These are phyloP conservation scores for Chlorencoelia australis DNA, from an alignment of 2,329 filamentous ascomycete genomes.

Conservation along the genomic window DNA sequence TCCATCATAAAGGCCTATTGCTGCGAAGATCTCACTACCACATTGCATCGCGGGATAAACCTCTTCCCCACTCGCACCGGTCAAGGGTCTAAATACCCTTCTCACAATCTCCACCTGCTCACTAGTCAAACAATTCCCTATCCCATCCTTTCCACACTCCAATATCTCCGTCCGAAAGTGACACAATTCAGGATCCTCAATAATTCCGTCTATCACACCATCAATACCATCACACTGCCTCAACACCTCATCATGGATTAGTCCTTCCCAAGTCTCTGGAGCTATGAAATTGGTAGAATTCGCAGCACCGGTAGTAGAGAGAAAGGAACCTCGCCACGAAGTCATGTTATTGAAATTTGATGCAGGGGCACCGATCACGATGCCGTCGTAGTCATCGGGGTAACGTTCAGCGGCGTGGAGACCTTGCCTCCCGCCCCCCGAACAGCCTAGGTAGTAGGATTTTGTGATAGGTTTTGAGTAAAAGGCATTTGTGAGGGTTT, in stretches of 20 bases:
- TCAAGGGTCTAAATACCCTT: slow-evolving; percentile 11
- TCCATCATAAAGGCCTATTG: slow-evolving; percentile 28
- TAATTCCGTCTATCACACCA: slow-evolving; percentile 36
- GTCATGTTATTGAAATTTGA: slow-evolving; percentile 19
- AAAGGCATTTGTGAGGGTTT: slow-evolving; percentile 25
- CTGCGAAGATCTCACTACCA: slow-evolving; percentile 33
- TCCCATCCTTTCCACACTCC: not conserved
- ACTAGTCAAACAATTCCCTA: not conserved
- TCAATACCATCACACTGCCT: slow-evolving; percentile 42
- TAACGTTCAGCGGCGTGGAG: slow-evolving; percentile 29
- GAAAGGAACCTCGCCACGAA: slow-evolving; percentile 3
- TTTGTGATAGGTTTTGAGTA: slow-evolving; percentile 26
- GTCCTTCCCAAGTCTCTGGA: not conserved
- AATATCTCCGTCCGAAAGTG: slow-evolving; percentile 24
- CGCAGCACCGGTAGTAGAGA: slow-evolving; percentile 6
- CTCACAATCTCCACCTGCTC: slow-evolving; percentile 11
- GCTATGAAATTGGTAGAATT: not conserved
- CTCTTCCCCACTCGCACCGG: slow-evolving; percentile 9
- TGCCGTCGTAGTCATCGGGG: slow-evolving; percentile 31
- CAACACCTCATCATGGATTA: slow-evolving; percentile 28
- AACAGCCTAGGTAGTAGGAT: slow-evolving; percentile 32
- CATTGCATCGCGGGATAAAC: slow-evolving; percentile 34
- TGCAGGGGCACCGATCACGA: slow-evolving; percentile 30
- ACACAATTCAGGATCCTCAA: slow-evolving; percentile 30
- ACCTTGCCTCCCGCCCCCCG: slow-evolving; percentile 30